Conservation (phyloP, 257 asterid genomes). For the Nyctanthes arbortristis region DNA sequence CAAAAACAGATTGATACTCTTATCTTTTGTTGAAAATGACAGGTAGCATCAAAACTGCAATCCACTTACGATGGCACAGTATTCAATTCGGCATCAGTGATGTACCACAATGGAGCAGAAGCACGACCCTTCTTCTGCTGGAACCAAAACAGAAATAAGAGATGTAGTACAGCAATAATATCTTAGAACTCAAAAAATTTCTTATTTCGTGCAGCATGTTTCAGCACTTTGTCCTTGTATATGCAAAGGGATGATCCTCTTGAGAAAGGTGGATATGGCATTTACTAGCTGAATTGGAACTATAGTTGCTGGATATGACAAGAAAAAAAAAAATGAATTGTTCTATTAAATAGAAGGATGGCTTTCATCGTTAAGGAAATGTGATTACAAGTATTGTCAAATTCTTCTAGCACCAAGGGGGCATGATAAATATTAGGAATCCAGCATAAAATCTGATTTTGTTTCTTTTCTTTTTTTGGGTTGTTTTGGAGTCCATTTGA, state of each 20-base stretch:
- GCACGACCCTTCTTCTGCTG: constrained; percentile 83
- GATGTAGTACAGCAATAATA: background rate
- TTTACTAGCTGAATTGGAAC: too few relatives aligned
- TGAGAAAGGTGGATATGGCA: too few relatives aligned
- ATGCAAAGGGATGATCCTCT: constrained; percentile 10
- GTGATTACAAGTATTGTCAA: background rate
- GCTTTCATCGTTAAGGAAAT: background rate
- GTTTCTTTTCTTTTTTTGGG: too few relatives aligned
- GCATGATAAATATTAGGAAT: too few relatives aligned
- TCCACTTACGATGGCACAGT: constrained; percentile 80
- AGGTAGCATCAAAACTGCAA: constrained; percentile 4
- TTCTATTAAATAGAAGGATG: too few relatives aligned
- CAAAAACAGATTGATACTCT: background rate
- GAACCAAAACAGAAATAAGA: background rate
- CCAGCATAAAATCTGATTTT: background rate
- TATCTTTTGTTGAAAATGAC: constrained; percentile 9
- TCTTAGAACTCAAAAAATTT: background rate
- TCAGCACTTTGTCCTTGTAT: constrained; percentile 3
- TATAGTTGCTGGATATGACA: too few relatives aligned
- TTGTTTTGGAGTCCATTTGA: too few relatives aligned
- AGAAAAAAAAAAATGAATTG: too few relatives aligned
- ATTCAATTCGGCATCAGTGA: constrained; percentile 75
- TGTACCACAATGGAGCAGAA: constrained; percentile 74
- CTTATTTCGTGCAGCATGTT: constrained; percentile 6
- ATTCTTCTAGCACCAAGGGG: background rate